Percentiles rank a stretch among this genome's conserved stretches.
Evolutionary conservation across 2,329 filamentous ascomycete species (phyloP).

Genomic region (Aureobasidium pullulans): DNA sequence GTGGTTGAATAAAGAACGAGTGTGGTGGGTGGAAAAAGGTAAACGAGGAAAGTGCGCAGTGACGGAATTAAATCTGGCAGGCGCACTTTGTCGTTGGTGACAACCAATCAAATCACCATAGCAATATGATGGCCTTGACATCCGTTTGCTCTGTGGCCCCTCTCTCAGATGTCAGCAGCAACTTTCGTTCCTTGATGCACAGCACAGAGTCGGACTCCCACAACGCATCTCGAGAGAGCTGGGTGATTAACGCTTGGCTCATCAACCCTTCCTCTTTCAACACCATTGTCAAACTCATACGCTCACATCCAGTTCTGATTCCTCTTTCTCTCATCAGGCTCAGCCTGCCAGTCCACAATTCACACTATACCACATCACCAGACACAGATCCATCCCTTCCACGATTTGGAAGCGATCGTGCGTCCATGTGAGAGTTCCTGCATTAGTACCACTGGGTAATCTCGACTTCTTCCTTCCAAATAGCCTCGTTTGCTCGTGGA

Average conservation of each 20-base stretch:
- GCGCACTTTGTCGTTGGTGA: not conserved
- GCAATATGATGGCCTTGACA: not conserved
- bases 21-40: slow-evolving; percentile 1
- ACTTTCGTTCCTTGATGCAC: not conserved
- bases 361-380: not conserved
- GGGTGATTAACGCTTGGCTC: not conserved
- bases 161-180: not conserved
- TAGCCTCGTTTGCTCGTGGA: not conserved
- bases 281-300: not conserved
- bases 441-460: not conserved
- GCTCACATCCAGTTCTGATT: too few relatives aligned
- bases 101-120: not conserved
- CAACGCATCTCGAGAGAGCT: not conserved
- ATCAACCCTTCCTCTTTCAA: not conserved
- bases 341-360: not conserved
- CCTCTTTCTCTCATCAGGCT: too few relatives aligned
- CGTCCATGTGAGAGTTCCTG: slow-evolving; percentile 9
- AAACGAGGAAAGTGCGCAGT: slow-evolving; percentile 11
- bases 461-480: not conserved
- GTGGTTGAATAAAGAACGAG: not conserved
- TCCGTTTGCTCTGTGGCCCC: not conserved
- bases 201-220: not conserved
- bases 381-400: not conserved
- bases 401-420: slow-evolving; percentile 9
- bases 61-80: slow-evolving; percentile 1